Evolutionary conservation across 2,329 filamentous ascomycete species (phyloP).

Genomic region (Pezicula rhizophila): DNA sequence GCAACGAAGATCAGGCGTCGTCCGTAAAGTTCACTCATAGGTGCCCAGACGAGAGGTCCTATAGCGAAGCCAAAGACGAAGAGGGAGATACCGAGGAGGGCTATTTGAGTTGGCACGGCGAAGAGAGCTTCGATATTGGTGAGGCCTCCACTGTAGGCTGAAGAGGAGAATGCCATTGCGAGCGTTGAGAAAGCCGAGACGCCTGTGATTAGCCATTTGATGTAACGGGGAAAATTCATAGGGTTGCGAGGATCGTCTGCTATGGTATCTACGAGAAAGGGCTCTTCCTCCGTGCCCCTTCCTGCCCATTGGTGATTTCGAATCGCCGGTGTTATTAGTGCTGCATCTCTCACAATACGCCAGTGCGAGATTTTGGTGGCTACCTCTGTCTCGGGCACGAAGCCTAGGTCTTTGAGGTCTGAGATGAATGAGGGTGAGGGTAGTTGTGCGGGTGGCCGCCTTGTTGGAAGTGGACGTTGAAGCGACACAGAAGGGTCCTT

Average conservation of each 20-base stretch:
- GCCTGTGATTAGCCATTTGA: slow-evolving; percentile 44
- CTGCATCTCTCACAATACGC: neutral
- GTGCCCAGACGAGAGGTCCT: slow-evolving; percentile 32
- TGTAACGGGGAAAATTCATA: slow-evolving; percentile 36
- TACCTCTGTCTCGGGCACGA: too few species aligned
- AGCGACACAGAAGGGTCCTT: too few species aligned
- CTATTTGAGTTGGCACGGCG: slow-evolving; percentile 26
- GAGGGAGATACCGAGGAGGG: slow-evolving; percentile 32
- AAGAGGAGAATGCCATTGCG: slow-evolving; percentile 13
- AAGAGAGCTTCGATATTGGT: slow-evolving; percentile 37
- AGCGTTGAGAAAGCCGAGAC: slow-evolving; percentile 36
- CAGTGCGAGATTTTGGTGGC: neutral
- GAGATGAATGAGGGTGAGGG: too few species aligned
- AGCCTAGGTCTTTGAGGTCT: too few species aligned
- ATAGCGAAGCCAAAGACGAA: slow-evolving; percentile 36
- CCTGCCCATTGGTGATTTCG: slow-evolving; percentile 35
- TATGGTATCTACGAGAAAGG: slow-evolving; percentile 47
- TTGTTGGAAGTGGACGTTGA: too few species aligned
- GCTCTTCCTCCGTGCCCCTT: slow-evolving; percentile 47
- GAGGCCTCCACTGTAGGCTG: slow-evolving; percentile 35
- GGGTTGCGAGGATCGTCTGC: slow-evolving; percentile 49
- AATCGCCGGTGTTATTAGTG: slow-evolving; percentile 22
- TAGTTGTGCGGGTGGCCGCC: too few species aligned
- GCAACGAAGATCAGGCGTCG: slow-evolving; percentile 50
- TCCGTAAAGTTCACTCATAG: slow-evolving; percentile 44